Conservation (phyloP, 2,329 filamentous ascomycete species). For the Alternaria dauci region DNA sequence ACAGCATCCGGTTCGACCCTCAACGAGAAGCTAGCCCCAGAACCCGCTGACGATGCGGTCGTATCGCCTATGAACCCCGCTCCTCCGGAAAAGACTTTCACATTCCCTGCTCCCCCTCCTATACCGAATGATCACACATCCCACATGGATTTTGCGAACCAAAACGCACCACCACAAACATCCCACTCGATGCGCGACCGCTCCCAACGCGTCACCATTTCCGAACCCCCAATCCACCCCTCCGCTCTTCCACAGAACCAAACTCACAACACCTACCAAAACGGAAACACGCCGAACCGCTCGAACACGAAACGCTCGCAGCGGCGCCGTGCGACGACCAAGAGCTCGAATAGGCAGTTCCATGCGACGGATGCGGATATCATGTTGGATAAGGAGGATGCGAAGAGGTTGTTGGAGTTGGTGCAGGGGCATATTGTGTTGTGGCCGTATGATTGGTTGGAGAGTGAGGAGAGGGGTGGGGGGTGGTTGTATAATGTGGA, state of each 20-base stretch:
- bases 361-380: slow-evolving; percentile 70
- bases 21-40: slow-evolving; percentile 46
- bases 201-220: slow-evolving; percentile 48
- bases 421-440: slow-evolving; percentile 88
- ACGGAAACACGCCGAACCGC: slow-evolving; percentile 22
- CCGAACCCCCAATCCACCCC: slow-evolving; percentile 33
- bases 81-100: slow-evolving; percentile 35
- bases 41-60: slow-evolving; percentile 39
- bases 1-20: slow-evolving; percentile 27
- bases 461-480: slow-evolving; percentile 87
- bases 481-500: slow-evolving; percentile 99
- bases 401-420: slow-evolving; percentile 80
- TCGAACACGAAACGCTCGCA: slow-evolving; percentile 54
- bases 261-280: neutral
- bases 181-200: slow-evolving; percentile 27
- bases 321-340: slow-evolving; percentile 73
- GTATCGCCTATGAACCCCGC: slow-evolving; percentile 40
- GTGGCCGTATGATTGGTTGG: slow-evolving; percentile 91
- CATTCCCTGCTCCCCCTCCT: slow-evolving; percentile 45
- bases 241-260: slow-evolving; percentile 4
- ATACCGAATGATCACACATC: slow-evolving; percentile 34
- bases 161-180: slow-evolving; percentile 12
- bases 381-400: slow-evolving; percentile 75
- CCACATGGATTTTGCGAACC: slow-evolving; percentile 16
- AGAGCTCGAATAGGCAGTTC: slow-evolving; percentile 70